Percentiles rank a stretch among this genome's conserved stretches.
phyloP scores from a whole-genome alignment of 2,329 filamentous ascomycete genomes.

The Fusarium sp. region DNA sequence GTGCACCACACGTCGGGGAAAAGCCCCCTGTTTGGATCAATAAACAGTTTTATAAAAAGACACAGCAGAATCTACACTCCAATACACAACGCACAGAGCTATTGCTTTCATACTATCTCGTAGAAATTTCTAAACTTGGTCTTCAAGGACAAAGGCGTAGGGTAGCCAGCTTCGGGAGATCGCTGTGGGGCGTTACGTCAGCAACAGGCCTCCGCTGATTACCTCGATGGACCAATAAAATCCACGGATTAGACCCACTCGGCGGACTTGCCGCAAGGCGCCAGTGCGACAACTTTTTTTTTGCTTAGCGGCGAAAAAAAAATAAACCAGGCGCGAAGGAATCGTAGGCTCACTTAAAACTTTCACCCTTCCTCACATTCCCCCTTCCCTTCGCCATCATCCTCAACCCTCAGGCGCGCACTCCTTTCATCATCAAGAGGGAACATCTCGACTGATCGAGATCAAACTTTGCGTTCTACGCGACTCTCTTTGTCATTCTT shows the following conservation, averaged over 20 bases:
- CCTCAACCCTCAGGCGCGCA: conserved; percentile 45
- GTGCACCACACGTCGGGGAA: neutral
- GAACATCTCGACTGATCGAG: conserved; percentile 35
- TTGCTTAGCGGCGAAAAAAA: conserved; percentile 46
- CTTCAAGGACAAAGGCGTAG: neutral
- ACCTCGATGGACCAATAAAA: conserved; percentile 3
- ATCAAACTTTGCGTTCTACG: conserved; percentile 31
- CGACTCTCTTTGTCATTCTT: conserved; percentile 36
- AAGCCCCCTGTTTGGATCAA: neutral
- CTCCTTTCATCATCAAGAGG: conserved; percentile 45
- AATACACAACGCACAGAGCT: neutral
- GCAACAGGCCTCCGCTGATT: neutral
- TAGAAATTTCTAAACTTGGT: neutral
- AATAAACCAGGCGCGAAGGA: conserved; percentile 40
- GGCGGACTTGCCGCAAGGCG: conserved; percentile 41
- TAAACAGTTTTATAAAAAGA: neutral
- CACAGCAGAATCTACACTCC: neutral
- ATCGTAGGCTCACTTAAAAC: conserved; percentile 39
- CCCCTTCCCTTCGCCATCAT: conserved; percentile 40
- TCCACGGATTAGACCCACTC: neutral
- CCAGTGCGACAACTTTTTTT: conserved; percentile 41
- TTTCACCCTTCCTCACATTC: conserved; percentile 43
- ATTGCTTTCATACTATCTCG: neutral
- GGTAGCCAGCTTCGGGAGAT: neutral
- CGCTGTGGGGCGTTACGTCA: neutral